Conservation (phyloP, 306 rosid genomes). For the Fagus crenata region DNA sequence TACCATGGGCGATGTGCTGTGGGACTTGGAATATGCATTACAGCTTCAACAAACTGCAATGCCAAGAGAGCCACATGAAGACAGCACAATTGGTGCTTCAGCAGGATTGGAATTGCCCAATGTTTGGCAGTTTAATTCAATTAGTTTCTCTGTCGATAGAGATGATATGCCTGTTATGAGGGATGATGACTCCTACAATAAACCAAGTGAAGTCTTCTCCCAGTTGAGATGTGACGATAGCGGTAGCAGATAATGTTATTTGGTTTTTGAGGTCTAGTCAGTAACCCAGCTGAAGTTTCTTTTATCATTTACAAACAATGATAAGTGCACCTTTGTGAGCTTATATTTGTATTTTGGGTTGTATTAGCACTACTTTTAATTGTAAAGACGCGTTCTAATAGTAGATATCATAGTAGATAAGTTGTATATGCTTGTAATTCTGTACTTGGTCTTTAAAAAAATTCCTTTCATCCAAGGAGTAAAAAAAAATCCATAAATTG, state of each 20-base stretch:
- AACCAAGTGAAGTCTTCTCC: conserved; percentile 33
- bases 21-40: conserved; percentile 59
- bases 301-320: neutral
- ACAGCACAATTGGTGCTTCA: conserved; percentile 38
- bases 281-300: neutral
- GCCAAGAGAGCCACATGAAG: conserved; percentile 42
- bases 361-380: neutral
- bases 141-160: conserved; percentile 13
- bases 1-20: conserved; percentile 49
- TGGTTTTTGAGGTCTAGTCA: neutral
- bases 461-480: too few relatives aligned
- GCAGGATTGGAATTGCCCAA: conserved; percentile 20
- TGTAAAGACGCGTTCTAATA: neutral
- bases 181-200: neutral
- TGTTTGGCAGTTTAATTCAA: conserved; percentile 28
- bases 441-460: too few relatives aligned
- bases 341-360: neutral
- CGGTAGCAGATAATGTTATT: conserved; percentile 21
- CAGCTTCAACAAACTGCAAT: conserved; percentile 50
- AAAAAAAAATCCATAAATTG: too few relatives aligned
- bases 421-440: too few relatives aligned
- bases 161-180: conserved; percentile 4
- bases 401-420: too few relatives aligned
- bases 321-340: neutral
- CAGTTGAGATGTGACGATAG: conserved; percentile 33